phyloP scores from a whole-genome alignment of 2,329 filamentous ascomycete species.

The Xylariomycetidae sp. region DNA sequence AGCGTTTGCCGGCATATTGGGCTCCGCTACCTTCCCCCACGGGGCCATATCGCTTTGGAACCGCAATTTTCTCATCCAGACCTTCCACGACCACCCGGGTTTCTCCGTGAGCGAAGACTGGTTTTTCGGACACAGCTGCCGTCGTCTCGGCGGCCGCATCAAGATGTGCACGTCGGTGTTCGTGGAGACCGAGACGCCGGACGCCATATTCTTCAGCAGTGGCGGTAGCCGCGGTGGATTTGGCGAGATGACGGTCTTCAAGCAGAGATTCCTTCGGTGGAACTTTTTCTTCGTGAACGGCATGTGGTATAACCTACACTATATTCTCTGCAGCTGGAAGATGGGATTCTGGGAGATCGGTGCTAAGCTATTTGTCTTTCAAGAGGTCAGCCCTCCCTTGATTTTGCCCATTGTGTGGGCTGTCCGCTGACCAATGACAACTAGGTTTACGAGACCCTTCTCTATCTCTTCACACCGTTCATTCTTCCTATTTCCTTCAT shows the following conservation, averaged over 20 bases:
- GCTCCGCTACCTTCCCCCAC: slow-evolving; percentile 45
- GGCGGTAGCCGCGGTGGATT: slow-evolving; percentile 40
- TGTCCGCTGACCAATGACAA: no score
- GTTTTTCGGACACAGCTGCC: slow-evolving; percentile 46
- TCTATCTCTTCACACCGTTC: slow-evolving; percentile 41
- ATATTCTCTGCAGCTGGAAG: slow-evolving; percentile 42
- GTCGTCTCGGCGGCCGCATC: slow-evolving; percentile 38
- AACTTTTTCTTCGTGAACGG: slow-evolving; percentile 49
- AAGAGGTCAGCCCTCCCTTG: slow-evolving; percentile 40
- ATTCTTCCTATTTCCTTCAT: slow-evolving; percentile 40
- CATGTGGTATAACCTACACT: slow-evolving; percentile 42
- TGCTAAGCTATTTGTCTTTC: slow-evolving; percentile 43
- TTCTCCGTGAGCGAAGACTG: slow-evolving; percentile 47
- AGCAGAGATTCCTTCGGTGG: slow-evolving; percentile 45
- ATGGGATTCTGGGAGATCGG: slow-evolving; percentile 45
- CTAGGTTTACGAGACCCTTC: slow-evolving; percentile 35
- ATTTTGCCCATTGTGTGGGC: no score
- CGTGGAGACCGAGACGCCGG: slow-evolving; percentile 45
- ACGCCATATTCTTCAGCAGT: slow-evolving; percentile 35
- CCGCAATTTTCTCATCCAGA: slow-evolving; percentile 37
- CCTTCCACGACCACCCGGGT: slow-evolving; percentile 43
- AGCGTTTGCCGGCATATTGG: slow-evolving; percentile 37
- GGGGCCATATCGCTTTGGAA: slow-evolving; percentile 47
- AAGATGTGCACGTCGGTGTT: slow-evolving; percentile 45
- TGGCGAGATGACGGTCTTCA: slow-evolving; percentile 49